These are phyloP conservation scores for Aphanomyces invadans DNA, from an alignment of 352 stramenopile species.

Conservation along the genomic window DNA sequence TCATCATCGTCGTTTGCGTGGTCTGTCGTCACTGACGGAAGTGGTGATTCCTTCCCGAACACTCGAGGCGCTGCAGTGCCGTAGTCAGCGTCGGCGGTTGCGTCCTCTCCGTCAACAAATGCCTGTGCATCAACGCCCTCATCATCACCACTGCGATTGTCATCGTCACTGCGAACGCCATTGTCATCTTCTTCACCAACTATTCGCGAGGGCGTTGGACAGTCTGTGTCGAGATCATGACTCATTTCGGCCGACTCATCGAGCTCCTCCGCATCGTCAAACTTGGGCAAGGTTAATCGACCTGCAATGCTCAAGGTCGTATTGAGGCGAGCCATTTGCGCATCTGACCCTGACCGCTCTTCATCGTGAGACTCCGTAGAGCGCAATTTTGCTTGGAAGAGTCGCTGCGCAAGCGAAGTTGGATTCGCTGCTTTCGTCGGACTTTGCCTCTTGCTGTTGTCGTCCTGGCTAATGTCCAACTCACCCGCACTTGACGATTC, in stretches of 20 bases:
- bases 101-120: not conserved
- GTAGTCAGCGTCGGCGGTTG: too few relatives aligned
- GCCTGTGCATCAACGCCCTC: not conserved
- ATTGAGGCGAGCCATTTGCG: too few relatives aligned
- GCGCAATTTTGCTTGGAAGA: slow-evolving; percentile 1
- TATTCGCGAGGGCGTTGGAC: not conserved
- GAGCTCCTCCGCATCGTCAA: slow-evolving; percentile 2
- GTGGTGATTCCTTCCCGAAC: too few relatives aligned
- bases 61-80: too few relatives aligned
- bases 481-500: not conserved
- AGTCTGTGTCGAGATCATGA: not conserved
- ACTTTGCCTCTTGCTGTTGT: not conserved
- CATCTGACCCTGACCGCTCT: too few relatives aligned
- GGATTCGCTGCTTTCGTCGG: not conserved
- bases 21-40: not conserved
- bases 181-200: not conserved
- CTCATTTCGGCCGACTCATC: not conserved
- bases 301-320: too few relatives aligned
- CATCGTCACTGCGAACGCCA: not conserved
- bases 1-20: not conserved
- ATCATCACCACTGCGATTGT: not conserved
- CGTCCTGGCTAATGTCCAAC: not conserved
- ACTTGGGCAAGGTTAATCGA: not conserved
- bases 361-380: not conserved
- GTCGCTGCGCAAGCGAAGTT: not conserved